phyloP scores from a whole-genome alignment of 352 stramenopile species.

The Phytopythium helicoides region DNA sequence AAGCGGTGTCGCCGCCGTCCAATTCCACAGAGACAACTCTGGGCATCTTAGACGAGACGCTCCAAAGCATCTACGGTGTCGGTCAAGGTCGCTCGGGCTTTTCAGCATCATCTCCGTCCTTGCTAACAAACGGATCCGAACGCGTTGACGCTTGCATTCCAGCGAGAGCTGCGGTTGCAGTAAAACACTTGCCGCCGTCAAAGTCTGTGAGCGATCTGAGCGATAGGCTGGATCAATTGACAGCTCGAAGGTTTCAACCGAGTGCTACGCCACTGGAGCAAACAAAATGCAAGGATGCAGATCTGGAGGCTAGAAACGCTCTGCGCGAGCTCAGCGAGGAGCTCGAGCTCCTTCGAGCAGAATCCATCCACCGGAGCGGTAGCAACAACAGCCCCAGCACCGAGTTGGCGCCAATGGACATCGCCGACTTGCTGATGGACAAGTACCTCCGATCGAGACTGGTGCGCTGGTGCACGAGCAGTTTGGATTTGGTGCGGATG shows the following conservation, averaged over 20 bases:
- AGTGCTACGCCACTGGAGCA: no score
- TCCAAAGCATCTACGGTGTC: conserved; percentile 44
- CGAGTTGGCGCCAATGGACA: no score
- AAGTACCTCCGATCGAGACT: conserved; percentile 39
- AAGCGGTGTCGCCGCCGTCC: conserved; percentile 19
- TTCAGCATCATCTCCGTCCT: no score
- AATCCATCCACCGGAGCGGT: neutral
- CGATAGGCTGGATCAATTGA: neutral
- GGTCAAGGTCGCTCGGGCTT: conserved; percentile 10
- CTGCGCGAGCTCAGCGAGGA: conserved; percentile 45
- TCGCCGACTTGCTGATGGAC: conserved; percentile 34
- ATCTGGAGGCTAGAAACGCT: conserved; percentile 29
- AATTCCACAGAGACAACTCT: conserved; percentile 21
- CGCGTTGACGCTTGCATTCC: no score
- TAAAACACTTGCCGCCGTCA: conserved; percentile 5
- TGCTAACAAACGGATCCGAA: no score
- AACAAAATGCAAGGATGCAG: conserved; percentile 18
- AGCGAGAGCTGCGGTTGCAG: no score
- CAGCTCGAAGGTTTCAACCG: neutral
- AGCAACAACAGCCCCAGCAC: conserved; percentile 8
- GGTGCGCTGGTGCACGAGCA: no score
- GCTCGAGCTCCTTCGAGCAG: conserved; percentile 36
- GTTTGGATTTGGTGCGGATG: no score
- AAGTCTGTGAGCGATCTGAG: neutral
- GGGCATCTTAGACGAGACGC: conserved; percentile 47